Percentiles rank a stretch among this genome's conserved stretches.
Conservation (phyloP, 1,284 basidiomycete species). For the Ustilago esculenta region DNA sequence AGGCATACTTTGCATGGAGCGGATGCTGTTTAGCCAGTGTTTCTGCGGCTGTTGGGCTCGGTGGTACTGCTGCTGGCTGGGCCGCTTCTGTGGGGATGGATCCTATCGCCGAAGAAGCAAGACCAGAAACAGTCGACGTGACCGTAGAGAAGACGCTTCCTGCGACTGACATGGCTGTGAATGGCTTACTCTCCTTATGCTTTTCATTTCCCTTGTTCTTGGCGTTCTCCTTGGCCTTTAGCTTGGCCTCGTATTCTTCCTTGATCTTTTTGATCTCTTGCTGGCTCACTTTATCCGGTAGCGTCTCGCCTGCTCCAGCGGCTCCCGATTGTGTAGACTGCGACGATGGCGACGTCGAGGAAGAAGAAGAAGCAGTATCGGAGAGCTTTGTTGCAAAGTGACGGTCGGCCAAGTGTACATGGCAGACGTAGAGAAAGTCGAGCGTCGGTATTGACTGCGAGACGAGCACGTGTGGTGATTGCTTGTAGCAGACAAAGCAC, state of each 20-base stretch:
- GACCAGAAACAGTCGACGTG: constrained; percentile 35
- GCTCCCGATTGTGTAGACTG: background rate
- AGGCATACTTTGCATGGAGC: constrained; percentile 45
- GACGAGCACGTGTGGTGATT: constrained; percentile 52
- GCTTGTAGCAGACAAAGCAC: constrained; percentile 54
- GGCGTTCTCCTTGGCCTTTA: constrained; percentile 27
- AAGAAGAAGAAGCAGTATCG: constrained; percentile 11
- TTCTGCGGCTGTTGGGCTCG: constrained; percentile 9
- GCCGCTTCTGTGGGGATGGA: constrained; percentile 14
- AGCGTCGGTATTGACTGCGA: constrained; percentile 43
- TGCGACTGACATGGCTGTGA: constrained; percentile 23
- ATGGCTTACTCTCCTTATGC: constrained; percentile 25
- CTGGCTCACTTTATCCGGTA: constrained; percentile 49
- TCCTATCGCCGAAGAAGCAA: constrained; percentile 27
- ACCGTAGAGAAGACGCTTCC: constrained; percentile 40
- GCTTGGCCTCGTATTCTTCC: constrained; percentile 43
- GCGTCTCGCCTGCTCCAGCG: constrained; percentile 2
- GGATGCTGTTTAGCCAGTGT: constrained; percentile 23
- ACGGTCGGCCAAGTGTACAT: constrained; percentile 50
- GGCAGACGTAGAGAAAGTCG: constrained; percentile 61
- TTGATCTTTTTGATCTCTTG: constrained; percentile 56
- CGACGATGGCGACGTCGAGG: background rate
- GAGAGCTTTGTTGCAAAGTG: constrained; percentile 51
- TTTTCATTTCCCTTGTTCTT: constrained; percentile 25
- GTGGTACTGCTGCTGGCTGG: constrained; percentile 5